Evolutionary conservation across 176 grass and related monocot species (phyloP).

Genomic region (Musa acuminata): DNA sequence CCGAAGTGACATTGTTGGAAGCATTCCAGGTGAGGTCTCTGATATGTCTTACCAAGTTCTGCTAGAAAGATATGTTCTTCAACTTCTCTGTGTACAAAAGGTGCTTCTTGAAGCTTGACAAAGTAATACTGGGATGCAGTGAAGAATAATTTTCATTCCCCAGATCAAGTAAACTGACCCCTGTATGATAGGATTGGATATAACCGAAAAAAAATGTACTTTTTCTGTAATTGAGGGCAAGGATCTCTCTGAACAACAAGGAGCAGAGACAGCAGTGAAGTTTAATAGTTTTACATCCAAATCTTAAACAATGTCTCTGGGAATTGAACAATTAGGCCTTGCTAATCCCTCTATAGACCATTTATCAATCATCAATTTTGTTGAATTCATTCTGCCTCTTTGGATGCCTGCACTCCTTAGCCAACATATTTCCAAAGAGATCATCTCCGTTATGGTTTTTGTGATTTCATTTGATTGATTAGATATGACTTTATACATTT

Average conservation of each 20-base stretch:
- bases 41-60: slow-evolving; percentile 21
- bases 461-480: too few relatives aligned
- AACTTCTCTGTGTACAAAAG: slow-evolving; percentile 25
- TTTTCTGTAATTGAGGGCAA: not conserved
- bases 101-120: slow-evolving; percentile 23
- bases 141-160: not conserved
- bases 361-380: too few relatives aligned
- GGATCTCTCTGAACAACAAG: not conserved
- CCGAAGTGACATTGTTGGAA: slow-evolving; percentile 11
- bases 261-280: not conserved
- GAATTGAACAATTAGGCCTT: not conserved
- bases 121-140: not conserved
- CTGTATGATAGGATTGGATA: not conserved
- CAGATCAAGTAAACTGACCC: not conserved
- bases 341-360: too few relatives aligned
- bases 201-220: not conserved
- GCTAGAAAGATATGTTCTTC: slow-evolving; percentile 30
- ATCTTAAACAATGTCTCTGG: slow-evolving; percentile 1
- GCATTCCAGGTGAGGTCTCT: slow-evolving; percentile 14
- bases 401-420: too few relatives aligned
- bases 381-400: too few relatives aligned
- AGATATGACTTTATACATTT: too few relatives aligned
- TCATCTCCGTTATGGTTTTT: too few relatives aligned
- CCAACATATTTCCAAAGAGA: too few relatives aligned
- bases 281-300: not conserved